These are phyloP conservation scores for Hypoxylon fragiforme DNA, from an alignment of 495 filamentous ascomycete species.

Conservation along the genomic window DNA sequence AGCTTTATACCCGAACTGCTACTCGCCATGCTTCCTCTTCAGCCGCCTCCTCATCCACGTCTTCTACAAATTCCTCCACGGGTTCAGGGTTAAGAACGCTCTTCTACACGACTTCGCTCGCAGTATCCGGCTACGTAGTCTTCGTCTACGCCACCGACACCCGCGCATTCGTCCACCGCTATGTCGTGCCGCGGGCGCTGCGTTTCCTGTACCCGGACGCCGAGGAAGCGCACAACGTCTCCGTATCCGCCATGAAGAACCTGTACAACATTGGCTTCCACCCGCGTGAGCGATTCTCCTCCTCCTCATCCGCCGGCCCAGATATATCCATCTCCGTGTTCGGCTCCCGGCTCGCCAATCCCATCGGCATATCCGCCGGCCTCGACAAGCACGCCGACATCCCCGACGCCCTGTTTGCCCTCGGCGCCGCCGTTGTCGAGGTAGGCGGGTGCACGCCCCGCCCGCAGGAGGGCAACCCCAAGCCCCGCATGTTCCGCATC, in stretches of 20 bases:
- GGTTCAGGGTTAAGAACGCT: constrained; percentile 51
- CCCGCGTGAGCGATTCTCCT: constrained; percentile 68
- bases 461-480: constrained; percentile 83
- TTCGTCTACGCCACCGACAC: constrained; percentile 91
- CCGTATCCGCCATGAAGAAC: constrained; percentile 67
- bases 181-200: constrained; percentile 73
- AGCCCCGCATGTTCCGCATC: constrained; percentile 84
- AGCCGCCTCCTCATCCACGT: constrained; percentile 18
- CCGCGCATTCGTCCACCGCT: constrained; percentile 80
- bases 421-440: constrained; percentile 84
- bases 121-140: constrained; percentile 38
- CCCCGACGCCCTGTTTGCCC: constrained; percentile 75
- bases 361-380: constrained; percentile 88
- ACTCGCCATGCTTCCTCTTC: constrained; percentile 42
- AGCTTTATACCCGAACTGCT: constrained; percentile 24
- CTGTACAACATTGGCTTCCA: constrained; percentile 68
- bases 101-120: constrained; percentile 60
- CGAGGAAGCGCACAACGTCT: constrained; percentile 85
- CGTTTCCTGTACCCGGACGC: constrained; percentile 76
- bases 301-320: constrained; percentile 13
- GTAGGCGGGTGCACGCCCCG: constrained; percentile 86
- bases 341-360: constrained; percentile 75
- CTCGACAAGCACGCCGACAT: constrained; percentile 93
- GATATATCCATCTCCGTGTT: constrained; percentile 65
- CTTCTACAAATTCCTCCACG: constrained; percentile 39